A percentile compares a stretch with the other conserved stretches of the same genome.
phyloP scores from a whole-genome alignment of 75 land plant species.

The Isoetes taiwanensis region DNA sequence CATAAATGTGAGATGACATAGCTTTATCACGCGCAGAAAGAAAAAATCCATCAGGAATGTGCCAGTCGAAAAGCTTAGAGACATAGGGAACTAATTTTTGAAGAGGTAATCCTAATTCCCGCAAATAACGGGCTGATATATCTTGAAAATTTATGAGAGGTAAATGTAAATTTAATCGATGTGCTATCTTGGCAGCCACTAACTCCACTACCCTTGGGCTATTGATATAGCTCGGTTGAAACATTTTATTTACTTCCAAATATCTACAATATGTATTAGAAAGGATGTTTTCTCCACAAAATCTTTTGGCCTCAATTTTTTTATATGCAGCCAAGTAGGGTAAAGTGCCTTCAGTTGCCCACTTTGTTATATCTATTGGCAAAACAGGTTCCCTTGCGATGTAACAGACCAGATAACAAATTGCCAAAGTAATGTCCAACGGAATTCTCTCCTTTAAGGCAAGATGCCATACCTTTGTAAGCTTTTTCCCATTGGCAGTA shows the following conservation, averaged over 20 bases:
- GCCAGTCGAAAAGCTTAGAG: constrained; percentile 57
- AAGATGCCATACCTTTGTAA: constrained; percentile 24
- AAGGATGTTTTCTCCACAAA: constrained; percentile 2
- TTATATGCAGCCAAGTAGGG: constrained; percentile 63
- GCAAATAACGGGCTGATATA: constrained; percentile 41
- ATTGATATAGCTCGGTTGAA: constrained; percentile 38
- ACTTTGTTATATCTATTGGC: constrained; percentile 63
- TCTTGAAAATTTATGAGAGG: constrained; percentile 73
- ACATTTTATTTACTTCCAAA: constrained; percentile 16
- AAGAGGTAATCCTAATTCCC: constrained; percentile 41
- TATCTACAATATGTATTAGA: neutral
- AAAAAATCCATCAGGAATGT: constrained; percentile 62
- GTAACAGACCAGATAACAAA: constrained; percentile 64
- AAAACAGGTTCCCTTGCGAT: constrained; percentile 58
- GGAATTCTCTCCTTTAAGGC: constrained; percentile 52
- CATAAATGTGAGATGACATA: constrained; percentile 63
- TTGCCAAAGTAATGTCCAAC: constrained; percentile 39
- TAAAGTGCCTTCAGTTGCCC: constrained; percentile 63
- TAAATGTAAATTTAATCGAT: constrained; percentile 36
- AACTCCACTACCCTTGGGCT: constrained; percentile 46
- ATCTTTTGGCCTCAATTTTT: constrained; percentile 31
- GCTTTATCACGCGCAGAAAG: constrained; percentile 34
- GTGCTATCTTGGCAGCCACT: constrained; percentile 48
- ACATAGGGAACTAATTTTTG: constrained; percentile 42
- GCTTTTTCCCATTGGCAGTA: neutral